Conservation (phyloP, 2,329 filamentous ascomycete species). For the Fusarium sp. region DNA sequence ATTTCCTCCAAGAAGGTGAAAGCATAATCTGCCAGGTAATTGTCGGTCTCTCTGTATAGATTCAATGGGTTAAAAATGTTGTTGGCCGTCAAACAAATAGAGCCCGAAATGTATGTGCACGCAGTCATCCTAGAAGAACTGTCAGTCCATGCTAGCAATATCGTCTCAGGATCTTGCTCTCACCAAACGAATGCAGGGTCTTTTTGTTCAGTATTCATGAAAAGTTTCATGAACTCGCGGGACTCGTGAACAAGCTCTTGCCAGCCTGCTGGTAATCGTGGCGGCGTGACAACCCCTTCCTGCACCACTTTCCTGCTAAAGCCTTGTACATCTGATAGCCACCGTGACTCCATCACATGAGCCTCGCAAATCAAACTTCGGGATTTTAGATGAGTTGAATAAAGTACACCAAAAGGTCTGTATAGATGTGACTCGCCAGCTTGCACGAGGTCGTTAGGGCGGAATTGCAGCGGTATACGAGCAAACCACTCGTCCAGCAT, state of each 20-base stretch:
- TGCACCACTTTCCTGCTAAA: not conserved
- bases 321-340: not conserved
- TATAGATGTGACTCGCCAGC: not conserved
- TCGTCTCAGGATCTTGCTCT: not conserved
- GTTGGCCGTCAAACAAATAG: conserved; percentile 11
- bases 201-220: not conserved
- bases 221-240: conserved; percentile 19
- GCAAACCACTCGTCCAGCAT: conserved; percentile 21
- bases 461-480: conserved; percentile 1
- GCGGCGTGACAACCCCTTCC: not conserved
- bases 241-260: conserved; percentile 15
- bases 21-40: not conserved
- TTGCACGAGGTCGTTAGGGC: not conserved
- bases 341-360: conserved; percentile 3
- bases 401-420: conserved; percentile 18
- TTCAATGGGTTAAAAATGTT: conserved; percentile 6
- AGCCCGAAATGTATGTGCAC: conserved; percentile 5
- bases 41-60: not conserved
- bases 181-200: conserved; percentile 8
- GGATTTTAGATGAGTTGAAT: conserved; percentile 19
- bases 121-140: conserved; percentile 10
- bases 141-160: not conserved
- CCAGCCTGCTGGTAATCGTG: conserved; percentile 13
- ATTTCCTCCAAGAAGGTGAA: not conserved
- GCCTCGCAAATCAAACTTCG: not conserved